These are phyloP conservation scores for Geoglossum glabrum DNA, from an alignment of 495 filamentous ascomycete genomes.

Conservation along the genomic window DNA sequence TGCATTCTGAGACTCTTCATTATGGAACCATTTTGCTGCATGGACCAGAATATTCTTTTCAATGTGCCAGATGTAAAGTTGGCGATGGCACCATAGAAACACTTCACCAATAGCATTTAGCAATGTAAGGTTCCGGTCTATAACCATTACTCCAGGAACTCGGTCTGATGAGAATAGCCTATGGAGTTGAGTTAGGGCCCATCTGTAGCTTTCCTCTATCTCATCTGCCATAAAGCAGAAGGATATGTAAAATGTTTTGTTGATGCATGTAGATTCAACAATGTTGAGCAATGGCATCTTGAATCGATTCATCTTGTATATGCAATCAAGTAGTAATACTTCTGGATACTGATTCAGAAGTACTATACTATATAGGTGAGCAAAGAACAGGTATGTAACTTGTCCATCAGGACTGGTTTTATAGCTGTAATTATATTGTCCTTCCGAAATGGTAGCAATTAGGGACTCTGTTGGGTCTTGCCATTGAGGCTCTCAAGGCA, in stretches of 20 bases:
- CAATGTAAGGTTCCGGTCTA: background rate
- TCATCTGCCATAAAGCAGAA: constrained; percentile 6
- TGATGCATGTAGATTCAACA: constrained; percentile 5
- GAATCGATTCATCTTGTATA: constrained; percentile 10
- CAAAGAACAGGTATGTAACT: background rate
- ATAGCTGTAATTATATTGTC: background rate
- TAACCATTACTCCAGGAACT: background rate
- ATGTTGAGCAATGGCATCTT: constrained; percentile 11
- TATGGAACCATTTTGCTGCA: background rate
- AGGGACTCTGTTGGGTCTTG: background rate
- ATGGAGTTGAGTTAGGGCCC: background rate
- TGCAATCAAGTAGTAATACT: constrained; percentile 9
- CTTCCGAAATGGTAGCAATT: background rate
- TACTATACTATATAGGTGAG: background rate
- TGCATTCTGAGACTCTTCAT: background rate
- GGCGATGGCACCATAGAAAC: background rate
- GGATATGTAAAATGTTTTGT: constrained; percentile 6
- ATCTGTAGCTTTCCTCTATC: constrained; percentile 1
- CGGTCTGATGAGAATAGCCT: background rate
- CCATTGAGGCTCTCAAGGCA: background rate
- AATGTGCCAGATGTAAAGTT: background rate
- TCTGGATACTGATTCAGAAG: constrained; percentile 4
- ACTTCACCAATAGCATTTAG: background rate
- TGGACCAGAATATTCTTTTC: background rate
- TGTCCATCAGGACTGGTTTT: background rate